Evolutionary conservation across 1,139 yeast genomes (phyloP).

Genomic region (Suhomyces yuchorum): DNA sequence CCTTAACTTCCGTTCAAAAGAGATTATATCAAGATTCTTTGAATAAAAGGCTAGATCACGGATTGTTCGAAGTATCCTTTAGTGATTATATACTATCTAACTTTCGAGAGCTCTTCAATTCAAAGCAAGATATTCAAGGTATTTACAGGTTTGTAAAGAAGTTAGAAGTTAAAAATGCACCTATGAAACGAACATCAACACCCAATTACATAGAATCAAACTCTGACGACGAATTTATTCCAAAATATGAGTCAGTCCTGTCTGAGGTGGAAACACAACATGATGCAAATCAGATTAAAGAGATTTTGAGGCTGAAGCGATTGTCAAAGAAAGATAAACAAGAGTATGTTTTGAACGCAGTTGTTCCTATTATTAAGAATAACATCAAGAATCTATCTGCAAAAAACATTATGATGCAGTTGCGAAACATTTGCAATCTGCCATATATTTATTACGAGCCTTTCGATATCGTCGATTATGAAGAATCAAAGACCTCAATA

Average conservation of each 20-base stretch:
- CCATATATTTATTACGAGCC: slow-evolving; percentile 86
- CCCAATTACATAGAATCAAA: slow-evolving; percentile 28
- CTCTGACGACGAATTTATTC: slow-evolving; percentile 31
- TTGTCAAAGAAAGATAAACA: slow-evolving; percentile 17
- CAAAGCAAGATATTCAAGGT: slow-evolving; percentile 22
- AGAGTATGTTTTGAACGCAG: slow-evolving; percentile 20
- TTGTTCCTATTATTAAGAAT: slow-evolving; percentile 22
- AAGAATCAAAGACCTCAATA: slow-evolving; percentile 15
- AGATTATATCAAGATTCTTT: slow-evolving; percentile 65
- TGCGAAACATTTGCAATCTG: slow-evolving; percentile 80
- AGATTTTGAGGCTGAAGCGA: slow-evolving; percentile 4
- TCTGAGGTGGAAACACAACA: background rate
- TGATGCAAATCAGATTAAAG: background rate
- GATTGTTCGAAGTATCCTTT: slow-evolving; percentile 47
- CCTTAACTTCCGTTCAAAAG: slow-evolving; percentile 63
- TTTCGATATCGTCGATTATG: slow-evolving; percentile 41
- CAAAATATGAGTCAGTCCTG: slow-evolving; percentile 3
- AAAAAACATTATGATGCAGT: slow-evolving; percentile 76
- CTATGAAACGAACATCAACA: background rate
- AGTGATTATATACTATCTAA: slow-evolving; percentile 47
- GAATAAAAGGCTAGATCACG: slow-evolving; percentile 42
- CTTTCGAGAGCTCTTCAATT: slow-evolving; percentile 24
- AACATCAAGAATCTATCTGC: slow-evolving; percentile 36
- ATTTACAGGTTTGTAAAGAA: slow-evolving; percentile 43
- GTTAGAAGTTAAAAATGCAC: background rate